Percentiles rank a stretch among this genome's conserved stretches.
Evolutionary conservation across 352 stramenopile genomes (phyloP).

Genomic region (Pythium brachiatum): DNA sequence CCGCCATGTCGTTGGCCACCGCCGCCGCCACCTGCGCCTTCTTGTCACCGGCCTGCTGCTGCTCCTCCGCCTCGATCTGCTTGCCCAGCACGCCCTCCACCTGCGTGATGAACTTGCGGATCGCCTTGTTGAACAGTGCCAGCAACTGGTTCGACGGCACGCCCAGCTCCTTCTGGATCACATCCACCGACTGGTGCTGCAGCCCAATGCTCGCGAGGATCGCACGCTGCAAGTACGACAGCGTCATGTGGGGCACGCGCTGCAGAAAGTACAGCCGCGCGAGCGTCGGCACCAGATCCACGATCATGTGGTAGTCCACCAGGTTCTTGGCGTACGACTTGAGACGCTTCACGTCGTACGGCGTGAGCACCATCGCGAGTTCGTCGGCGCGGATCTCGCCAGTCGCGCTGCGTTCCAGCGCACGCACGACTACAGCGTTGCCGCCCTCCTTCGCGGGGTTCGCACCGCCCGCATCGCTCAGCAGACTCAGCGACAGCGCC

Average conservation of each 20-base stretch:
- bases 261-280: slow-evolving; percentile 96
- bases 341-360: slow-evolving; percentile 97
- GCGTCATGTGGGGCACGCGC: slow-evolving; percentile 88
- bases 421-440: slow-evolving; percentile 6
- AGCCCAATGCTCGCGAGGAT: slow-evolving; percentile 96
- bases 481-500: slow-evolving; percentile 88
- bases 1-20: slow-evolving; percentile 70
- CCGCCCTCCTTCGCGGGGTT: slow-evolving; percentile 24
- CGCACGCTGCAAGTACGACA: slow-evolving; percentile 95
- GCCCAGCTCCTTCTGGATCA: slow-evolving; percentile 91
- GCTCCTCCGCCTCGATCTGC: slow-evolving; percentile 81
- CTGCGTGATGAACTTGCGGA: slow-evolving; percentile 87
- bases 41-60: slow-evolving; percentile 42
- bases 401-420: slow-evolving; percentile 57
- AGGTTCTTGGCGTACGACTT: slow-evolving; percentile 98
- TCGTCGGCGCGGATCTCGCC: slow-evolving; percentile 84
- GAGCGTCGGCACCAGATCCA: slow-evolving; percentile 95
- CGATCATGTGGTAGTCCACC: slow-evolving; percentile 99
- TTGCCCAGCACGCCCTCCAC: slow-evolving; percentile 80
- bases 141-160: slow-evolving; percentile 95
- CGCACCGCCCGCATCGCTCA: slow-evolving; percentile 58
- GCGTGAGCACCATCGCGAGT: slow-evolving; percentile 92
- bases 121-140: slow-evolving; percentile 98
- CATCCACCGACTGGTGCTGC: slow-evolving; percentile 92
- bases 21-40: slow-evolving; percentile 59